Percentiles rank a stretch among this genome's conserved stretches.
Conservation (phyloP, 768 basidiomycete species). For the Russula dissimulans region DNA sequence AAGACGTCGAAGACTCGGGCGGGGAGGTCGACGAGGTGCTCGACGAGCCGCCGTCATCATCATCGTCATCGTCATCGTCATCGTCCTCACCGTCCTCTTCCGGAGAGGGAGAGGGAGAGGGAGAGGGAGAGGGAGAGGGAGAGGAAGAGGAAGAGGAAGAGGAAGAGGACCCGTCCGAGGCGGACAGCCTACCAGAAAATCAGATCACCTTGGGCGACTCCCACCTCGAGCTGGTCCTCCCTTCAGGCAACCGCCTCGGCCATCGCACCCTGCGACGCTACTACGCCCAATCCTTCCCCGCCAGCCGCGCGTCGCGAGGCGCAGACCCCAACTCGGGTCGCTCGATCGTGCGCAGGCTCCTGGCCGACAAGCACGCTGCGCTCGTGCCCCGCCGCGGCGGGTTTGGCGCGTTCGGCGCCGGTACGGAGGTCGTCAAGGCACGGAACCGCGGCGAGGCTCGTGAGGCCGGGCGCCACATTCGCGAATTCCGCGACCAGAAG, state of each 20-base stretch:
- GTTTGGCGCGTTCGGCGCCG: constrained; percentile 77
- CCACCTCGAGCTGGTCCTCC: constrained; percentile 80
- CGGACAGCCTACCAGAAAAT: constrained; percentile 38
- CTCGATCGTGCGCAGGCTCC: constrained; percentile 64
- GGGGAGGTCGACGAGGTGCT: constrained; percentile 28
- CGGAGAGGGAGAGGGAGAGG: constrained; percentile 31
- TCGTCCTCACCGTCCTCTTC: constrained; percentile 13
- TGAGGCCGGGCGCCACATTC: constrained; percentile 80
- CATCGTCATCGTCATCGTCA: not conserved
- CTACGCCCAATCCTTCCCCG: constrained; percentile 73
- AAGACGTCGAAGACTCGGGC: constrained; percentile 27
- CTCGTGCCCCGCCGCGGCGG: constrained; percentile 81
- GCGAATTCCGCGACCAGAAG: constrained; percentile 75
- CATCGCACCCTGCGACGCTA: constrained; percentile 83
- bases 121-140: constrained; percentile 13
- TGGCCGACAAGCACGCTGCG: constrained; percentile 76
- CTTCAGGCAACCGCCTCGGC: constrained; percentile 86
- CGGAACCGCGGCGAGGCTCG: constrained; percentile 92
- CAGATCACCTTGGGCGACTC: constrained; percentile 73
- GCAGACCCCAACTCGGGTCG: constrained; percentile 58
- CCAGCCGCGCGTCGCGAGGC: constrained; percentile 25
- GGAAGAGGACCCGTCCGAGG: constrained; percentile 24
- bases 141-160: not conserved
- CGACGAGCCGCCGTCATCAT: constrained; percentile 21
- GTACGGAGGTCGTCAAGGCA: constrained; percentile 78